Base-by-base conservation (phyloP, 768 basidiomycete genomes). In the Krasilnikovozyma curviuscula region DNA sequence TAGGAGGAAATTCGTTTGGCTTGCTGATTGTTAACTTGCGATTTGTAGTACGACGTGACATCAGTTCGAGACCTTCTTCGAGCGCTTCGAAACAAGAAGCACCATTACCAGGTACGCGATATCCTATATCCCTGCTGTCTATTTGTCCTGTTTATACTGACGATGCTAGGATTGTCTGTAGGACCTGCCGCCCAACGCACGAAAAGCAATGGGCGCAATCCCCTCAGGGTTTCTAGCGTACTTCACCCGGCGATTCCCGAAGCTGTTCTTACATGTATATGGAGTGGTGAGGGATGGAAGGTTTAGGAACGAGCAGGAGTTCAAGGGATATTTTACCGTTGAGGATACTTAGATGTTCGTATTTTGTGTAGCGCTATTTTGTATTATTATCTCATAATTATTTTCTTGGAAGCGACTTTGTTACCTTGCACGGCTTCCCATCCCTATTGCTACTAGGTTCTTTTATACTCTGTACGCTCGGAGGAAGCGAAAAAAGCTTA, bases 161-260 rank as follows among this genome's bases (percentile, higher is more conserved):
- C 19, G 7, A 14, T 10, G 18, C 9, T 25, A 43, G 14, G 29
- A 18, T 12, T 23, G 13, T 10, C 10, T 31, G 21, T 16, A 21
- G 21, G 93, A 98, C 65, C 67, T 98, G 10, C 91, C 91, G 9
- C 19, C 32, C 7, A 1, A 84, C 86, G 54, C 76, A 80, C 55
- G 83, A 85, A 45, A 88, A 83, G 60, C 75, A 80, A 34, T 97
- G 9, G 89, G 91, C 5, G 71, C 81, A 12, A 79, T 97, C 71
- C 93, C 93, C 0, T 79, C 81, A 53, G 91, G 91, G 10, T 97
- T 83, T 69, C 66, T 98, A 45, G 68, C 72, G 1, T 98, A 97
- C 65, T 98, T 97, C 62, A 95, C 91, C 3, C 72, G 76, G 27
- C 77, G 88, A n/a, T 97, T 81, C 67, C 93, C 93, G 13, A 70